These are phyloP conservation scores for Ajuga reptans DNA, from an alignment of 305 asterid species.

Conservation along the genomic window DNA sequence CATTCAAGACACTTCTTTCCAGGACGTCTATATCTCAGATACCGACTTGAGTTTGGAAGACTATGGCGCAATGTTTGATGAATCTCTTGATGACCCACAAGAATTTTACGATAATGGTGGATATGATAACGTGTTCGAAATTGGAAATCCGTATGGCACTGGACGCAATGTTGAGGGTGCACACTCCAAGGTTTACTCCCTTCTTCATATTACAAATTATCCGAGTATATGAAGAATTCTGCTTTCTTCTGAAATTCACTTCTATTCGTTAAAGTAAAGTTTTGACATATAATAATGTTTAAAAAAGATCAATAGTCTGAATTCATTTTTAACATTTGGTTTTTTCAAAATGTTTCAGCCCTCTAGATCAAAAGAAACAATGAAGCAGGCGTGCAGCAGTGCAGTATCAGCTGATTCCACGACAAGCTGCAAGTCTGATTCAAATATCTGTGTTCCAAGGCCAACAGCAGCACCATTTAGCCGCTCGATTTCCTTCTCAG, in stretches of 20 bases:
- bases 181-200: constrained; percentile 37
- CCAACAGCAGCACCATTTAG: constrained; percentile 27
- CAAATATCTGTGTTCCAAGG: constrained; percentile 26
- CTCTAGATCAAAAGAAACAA: constrained; percentile 19
- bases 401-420: constrained; percentile 29
- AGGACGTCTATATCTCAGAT: constrained; percentile 53
- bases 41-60: constrained; percentile 51
- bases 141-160: constrained; percentile 30
- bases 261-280: not conserved
- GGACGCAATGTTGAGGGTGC: constrained; percentile 34
- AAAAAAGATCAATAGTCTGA: not conserved
- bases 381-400: constrained; percentile 40
- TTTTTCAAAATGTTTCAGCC: constrained; percentile 23
- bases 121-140: constrained; percentile 49
- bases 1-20: constrained; percentile 38
- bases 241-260: not conserved
- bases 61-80: constrained; percentile 55
- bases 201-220: not conserved
- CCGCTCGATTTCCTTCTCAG: constrained; percentile 29
- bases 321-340: not conserved
- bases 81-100: constrained; percentile 41
- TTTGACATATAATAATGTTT: not conserved
- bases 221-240: not conserved
- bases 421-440: constrained; percentile 41
- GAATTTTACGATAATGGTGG: constrained; percentile 49